Evolutionary conservation across 129 eudicot species (phyloP), one percentile per base, ranked within the genome.

Genomic region (Arctium lappa): DNA sequence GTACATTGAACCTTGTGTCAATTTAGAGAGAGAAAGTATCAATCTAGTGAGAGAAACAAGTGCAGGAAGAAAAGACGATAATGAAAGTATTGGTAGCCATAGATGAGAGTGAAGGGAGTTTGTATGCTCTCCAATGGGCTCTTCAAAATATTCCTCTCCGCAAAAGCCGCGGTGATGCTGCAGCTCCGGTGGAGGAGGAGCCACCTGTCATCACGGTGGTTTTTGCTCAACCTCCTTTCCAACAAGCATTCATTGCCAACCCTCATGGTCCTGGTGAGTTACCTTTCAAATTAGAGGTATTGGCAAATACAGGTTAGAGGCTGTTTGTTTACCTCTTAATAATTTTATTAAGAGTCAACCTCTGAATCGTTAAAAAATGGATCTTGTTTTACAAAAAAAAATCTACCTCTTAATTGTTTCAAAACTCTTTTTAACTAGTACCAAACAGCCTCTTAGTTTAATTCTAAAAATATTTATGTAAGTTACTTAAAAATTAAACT

Each of bases 41-140:
- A 6, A 53, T 53, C 6, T 53, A 53, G 65, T 3, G 27, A 13
- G 62, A 22, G 27, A 22, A 48, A 7, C 86, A 71, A 36, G 75
- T 72, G n/a, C 79, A 63, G 74, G 75, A 72, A 30, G 72, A 85
- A 11, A 18, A 75, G 72, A 85, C 70, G 3, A 80, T 53, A 16
- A 79, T 79, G 88, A 85, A 85, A 37, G 85, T 85, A 46, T 3
- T 85, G 81, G 85, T 85, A 27, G 85, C 85, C 8, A 30, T 85
- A 13, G 88, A 85, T 22, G 88, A 80, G 66, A 80, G 85, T 75
- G 88, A 85, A 74, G 53, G 77, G 38, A 85, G 88, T 38, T 75
- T 85, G 8, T 85, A 85, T 80, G 85, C 88, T 80, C 88, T 85
- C 39, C 65, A 37, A 38, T 85, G 88, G 88, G 66, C 85, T 12